Conservation (phyloP, 2,329 filamentous ascomycete genomes). For the Alternaria consortialis region DNA sequence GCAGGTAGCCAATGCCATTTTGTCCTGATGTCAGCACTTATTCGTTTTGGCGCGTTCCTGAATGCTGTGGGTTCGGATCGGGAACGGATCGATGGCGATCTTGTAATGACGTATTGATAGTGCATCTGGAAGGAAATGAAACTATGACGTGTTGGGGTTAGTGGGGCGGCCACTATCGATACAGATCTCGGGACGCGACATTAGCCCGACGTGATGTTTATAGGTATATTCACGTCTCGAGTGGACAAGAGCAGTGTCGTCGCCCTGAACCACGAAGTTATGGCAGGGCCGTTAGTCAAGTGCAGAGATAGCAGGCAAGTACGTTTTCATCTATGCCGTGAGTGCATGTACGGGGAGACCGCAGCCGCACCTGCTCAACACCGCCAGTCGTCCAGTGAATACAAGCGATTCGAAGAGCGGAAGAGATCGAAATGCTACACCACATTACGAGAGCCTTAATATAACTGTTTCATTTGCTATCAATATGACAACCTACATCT, state of each 20-base stretch:
- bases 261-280: neutral
- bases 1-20: constrained; percentile 21
- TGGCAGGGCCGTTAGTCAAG: neutral
- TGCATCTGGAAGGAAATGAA: neutral
- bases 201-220: neutral
- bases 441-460: neutral
- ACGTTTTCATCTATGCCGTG: neutral
- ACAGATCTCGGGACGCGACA: neutral
- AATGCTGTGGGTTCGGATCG: constrained; percentile 18
- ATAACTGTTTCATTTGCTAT: neutral
- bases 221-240: neutral
- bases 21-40: constrained; percentile 41
- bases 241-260: neutral
- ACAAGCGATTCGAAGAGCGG: neutral
- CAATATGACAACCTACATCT: too few relatives aligned
- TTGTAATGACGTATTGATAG: constrained; percentile 32
- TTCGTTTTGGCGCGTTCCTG: constrained; percentile 12
- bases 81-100: constrained; percentile 18
- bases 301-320: neutral
- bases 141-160: neutral
- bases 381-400: neutral
- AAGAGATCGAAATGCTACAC: neutral
- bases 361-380: neutral
- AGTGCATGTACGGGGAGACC: neutral
- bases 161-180: constrained; percentile 4